Conservation (phyloP, 345 rosid genomes). For the Microcos paniculata region DNA sequence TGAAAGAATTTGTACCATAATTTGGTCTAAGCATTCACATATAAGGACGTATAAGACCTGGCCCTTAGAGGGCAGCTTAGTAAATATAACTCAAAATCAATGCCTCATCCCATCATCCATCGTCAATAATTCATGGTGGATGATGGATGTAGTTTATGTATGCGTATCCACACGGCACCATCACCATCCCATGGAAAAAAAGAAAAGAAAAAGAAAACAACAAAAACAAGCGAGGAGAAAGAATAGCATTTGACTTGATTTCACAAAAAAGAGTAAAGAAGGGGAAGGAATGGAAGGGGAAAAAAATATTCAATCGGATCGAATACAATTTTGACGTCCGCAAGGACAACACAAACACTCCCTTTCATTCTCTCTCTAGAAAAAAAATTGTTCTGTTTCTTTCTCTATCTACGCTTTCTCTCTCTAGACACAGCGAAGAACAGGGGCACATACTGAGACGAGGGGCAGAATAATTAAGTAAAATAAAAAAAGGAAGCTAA, state of each 20-base stretch:
- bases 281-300: slow-evolving; percentile 17
- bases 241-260: slow-evolving; percentile 40
- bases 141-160: not conserved
- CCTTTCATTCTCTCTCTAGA: slow-evolving; percentile 1
- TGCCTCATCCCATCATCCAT: not conserved
- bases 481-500: slow-evolving; percentile 5
- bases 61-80: too few relatives aligned
- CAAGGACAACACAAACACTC: slow-evolving; percentile 40
- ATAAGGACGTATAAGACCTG: not conserved
- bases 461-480: slow-evolving; percentile 4
- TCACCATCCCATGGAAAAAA: not conserved
- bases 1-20: not conserved
- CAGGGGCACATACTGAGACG: slow-evolving; percentile 44
- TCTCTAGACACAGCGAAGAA: slow-evolving; percentile 68
- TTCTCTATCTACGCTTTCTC: slow-evolving; percentile 27
- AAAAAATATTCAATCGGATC: slow-evolving; percentile 44
- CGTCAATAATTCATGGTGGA: not conserved
- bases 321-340: slow-evolving; percentile 75
- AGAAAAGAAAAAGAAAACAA: not conserved
- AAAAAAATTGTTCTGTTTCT: slow-evolving; percentile 23
- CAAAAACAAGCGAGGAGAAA: not conserved
- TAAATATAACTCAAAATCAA: not conserved
- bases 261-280: not conserved
- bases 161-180: not conserved
- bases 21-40: not conserved